phyloP scores from a whole-genome alignment of 257 asterid genomes.

The Gardenia jasminoides region DNA sequence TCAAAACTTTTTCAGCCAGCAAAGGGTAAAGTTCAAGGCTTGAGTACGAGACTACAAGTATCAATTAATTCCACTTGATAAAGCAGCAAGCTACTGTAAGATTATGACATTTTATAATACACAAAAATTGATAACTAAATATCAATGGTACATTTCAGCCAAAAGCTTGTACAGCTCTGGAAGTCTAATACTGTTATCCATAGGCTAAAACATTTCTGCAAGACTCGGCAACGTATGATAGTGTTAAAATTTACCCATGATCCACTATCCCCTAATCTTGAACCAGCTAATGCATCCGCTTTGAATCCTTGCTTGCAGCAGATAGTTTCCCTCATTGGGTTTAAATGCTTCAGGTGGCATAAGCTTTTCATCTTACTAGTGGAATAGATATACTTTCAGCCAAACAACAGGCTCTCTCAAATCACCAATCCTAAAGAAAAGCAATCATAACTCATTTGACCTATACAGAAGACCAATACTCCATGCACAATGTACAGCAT shows the following conservation, averaged over 20 bases:
- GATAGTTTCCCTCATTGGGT: background rate
- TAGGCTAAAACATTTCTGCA: background rate
- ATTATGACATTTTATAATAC: background rate
- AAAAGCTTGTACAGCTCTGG: background rate
- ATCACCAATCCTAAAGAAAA: constrained; percentile 1
- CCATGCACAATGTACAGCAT: background rate
- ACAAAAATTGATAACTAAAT: background rate
- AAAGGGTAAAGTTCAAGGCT: background rate
- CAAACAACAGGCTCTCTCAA: background rate
- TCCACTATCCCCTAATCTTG: background rate
- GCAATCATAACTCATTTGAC: background rate
- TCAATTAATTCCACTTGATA: background rate
- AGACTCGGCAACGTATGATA: background rate
- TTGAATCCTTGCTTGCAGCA: background rate
- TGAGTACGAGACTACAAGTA: background rate
- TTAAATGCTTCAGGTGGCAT: background rate
- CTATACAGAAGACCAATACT: background rate
- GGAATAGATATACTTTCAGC: background rate
- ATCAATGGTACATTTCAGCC: background rate
- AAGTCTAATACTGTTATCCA: background rate
- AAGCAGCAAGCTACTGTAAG: background rate
- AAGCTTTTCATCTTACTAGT: background rate
- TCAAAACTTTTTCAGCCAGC: background rate
- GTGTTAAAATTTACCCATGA: background rate
- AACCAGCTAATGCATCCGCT: constrained; percentile 5